Conservation (phyloP, 1,284 basidiomycete species). For the Mycena sp. region DNA sequence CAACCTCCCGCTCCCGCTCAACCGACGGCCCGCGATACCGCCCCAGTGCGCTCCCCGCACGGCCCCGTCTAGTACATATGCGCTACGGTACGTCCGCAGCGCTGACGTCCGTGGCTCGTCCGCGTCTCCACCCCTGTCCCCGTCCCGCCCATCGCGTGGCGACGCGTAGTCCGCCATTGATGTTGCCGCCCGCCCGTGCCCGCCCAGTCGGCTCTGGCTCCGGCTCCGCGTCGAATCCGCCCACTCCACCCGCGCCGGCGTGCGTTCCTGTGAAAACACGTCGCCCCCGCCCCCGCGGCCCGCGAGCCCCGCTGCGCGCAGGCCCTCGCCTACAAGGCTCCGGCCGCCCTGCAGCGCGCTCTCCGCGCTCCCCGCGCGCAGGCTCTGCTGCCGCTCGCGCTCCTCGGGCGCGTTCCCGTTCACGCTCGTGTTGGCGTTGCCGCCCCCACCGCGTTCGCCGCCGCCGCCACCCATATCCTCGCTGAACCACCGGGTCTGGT, state of each 20-base stretch:
- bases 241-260: slow-evolving; percentile 28
- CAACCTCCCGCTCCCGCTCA: slow-evolving; percentile 28
- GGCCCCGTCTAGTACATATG: slow-evolving; percentile 35
- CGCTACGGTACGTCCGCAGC: slow-evolving; percentile 42
- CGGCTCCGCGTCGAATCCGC: slow-evolving; percentile 47
- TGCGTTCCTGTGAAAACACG: slow-evolving; percentile 23
- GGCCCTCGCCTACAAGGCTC: slow-evolving; percentile 72
- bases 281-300: slow-evolving; percentile 9
- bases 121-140: too few species aligned
- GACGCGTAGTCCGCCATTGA: slow-evolving; percentile 43
- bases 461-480: slow-evolving; percentile 46
- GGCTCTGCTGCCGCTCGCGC: slow-evolving; percentile 55
- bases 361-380: slow-evolving; percentile 73
- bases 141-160: too few species aligned
- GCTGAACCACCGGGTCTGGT: slow-evolving; percentile 62
- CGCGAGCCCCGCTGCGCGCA: slow-evolving; percentile 73
- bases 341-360: slow-evolving; percentile 60
- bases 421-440: slow-evolving; percentile 29
- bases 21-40: slow-evolving; percentile 23
- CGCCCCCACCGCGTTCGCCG: slow-evolving; percentile 23
- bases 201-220: slow-evolving; percentile 39
- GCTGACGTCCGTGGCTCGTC: slow-evolving; percentile 33
- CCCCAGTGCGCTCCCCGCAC: slow-evolving; percentile 20
- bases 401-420: slow-evolving; percentile 36
- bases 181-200: slow-evolving; percentile 36